Evolutionary conservation across 768 basidiomycete genomes (phyloP), one percentile per base, ranked within the genome.

Genomic region (Rhodosporidiobolus odoratus): DNA sequence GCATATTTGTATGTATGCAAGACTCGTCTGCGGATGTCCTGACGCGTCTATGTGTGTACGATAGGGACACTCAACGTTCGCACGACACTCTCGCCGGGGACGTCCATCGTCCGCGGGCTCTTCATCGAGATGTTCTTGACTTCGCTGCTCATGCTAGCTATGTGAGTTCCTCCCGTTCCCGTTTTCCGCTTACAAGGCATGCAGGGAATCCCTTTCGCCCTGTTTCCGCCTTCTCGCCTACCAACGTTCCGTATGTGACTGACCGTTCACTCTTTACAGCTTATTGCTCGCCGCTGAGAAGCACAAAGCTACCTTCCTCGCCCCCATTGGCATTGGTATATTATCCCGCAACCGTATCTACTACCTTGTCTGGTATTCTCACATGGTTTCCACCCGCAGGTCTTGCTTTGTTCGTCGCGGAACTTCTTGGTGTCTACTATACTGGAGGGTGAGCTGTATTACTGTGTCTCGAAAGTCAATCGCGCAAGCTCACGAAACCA

Each of bases 281-380:
- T 56, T 67, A 0, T 35, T 66, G 0, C 63, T 67, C 37, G 60
- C 62, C 2, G 67, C 71, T 19, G 75, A 74, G 64, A 77, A 78
- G 73, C 78, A 79, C 74, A 80, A 81, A 66, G 81, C 81, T 3
- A 82, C 82, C 0, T 81, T 80, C 75, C 77, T 82, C 38, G 81
- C 82, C 17, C 82, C 82, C 0, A 78, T 82, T 71, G 82, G 81
- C 58, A 82, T 82, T 62, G 81, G 67, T 68, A 37, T 41, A 60
- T 57, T 43, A 78, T 60, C 75, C 77, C 19, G 77, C 79, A 30
- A 66, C 78, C 21, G 77, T 78, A 64, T 72, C 57, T 21, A 67
- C 65, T 37, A 37, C 66, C 30, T 41, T 63, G 21, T 21, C 23
- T 0, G 70, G 43, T 5, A 30, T 34, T 17, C 45, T 35, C 16